Conservation (phyloP, 2,329 filamentous ascomycete genomes). For the Sporothrix brasiliensis region DNA sequence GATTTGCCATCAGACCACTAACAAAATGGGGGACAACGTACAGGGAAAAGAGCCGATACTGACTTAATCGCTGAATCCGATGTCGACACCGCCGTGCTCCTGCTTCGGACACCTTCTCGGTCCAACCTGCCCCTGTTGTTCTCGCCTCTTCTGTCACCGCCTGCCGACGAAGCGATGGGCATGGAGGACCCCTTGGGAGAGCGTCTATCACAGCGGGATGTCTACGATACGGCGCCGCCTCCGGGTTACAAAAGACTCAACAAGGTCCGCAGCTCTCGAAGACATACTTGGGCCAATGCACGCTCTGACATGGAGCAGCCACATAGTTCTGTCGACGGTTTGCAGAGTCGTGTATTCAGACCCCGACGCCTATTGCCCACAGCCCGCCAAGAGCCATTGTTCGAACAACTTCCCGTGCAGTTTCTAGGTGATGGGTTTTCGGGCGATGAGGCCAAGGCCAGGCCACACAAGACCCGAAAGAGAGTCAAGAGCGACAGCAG, state of each 20-base stretch:
- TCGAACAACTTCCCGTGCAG: not conserved
- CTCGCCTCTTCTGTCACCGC: constrained; percentile 6
- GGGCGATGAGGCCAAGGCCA: constrained; percentile 31
- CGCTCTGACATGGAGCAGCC: too few relatives aligned
- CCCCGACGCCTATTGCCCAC: not conserved
- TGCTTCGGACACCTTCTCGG: not conserved
- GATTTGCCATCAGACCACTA: not conserved
- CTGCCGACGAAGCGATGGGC: not conserved
- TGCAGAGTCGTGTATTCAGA: not conserved
- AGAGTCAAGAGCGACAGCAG: constrained; percentile 6
- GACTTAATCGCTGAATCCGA: constrained; percentile 15
- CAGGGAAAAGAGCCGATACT: not conserved
- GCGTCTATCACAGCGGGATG: constrained; percentile 1
- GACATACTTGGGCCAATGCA: not conserved
- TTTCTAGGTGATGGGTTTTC: constrained; percentile 35
- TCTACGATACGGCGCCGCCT: constrained; percentile 31
- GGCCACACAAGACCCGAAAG: not conserved
- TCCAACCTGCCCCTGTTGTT: not conserved
- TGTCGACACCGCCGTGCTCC: not conserved
- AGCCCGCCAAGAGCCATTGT: not conserved
- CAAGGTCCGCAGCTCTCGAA: not conserved
- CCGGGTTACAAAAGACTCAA: constrained; percentile 35
- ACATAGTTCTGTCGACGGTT: not conserved
- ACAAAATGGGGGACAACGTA: not conserved
- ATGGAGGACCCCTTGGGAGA: not conserved